Base-by-base conservation (phyloP, 192 early-diverging fungal genomes). In the Backusella luteola region DNA sequence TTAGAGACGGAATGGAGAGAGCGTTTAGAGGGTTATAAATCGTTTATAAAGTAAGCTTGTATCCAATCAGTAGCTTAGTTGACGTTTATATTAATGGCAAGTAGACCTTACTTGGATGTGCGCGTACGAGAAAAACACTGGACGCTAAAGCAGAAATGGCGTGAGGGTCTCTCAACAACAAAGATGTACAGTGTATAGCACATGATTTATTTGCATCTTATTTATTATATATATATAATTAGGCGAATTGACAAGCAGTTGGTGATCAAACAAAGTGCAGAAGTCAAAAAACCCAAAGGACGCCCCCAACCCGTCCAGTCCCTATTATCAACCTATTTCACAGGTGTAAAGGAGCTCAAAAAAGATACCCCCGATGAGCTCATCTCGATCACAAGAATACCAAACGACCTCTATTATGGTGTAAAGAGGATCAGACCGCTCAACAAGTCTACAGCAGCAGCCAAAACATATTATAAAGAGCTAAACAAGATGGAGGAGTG, bases 351-450 rank as follows among this genome's bases (percentile, higher is more conserved):
- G 59, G 75, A 73, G 36, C 74, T 67, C 17, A 78, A 81, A 42
- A 66, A 75, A 1, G 82, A 83, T 74, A 81, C 78, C 0, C 84
- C 84, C 6, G 84, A 85, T 66, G 82, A 79, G 74, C 63, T 77
- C 7, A 75, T 76, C 26, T 77, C 73, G 9, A 19, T 23, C 8
- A 74, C 34, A 34, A 66, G 63, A 38, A 84, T 79, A 35, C 76
- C 82, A 52, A 81, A 79, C 46, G 81, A 77, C 21, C 26, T 82
- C 6, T 82, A 69, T 38, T 83, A 77, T 46, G 78, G 84, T 66
- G 84, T 83, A 21, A 85, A 80, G 34, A 53, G 73, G 1, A 83
- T 85, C 17, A 23, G 36, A 29, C 70, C 79, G 4, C n/a, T 49
- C 1, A 34, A 19, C n/a, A 66, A 71, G 32, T 34, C n/a, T 9